phyloP scores from a whole-genome alignment of 1,139 yeast species.

The Pichia terricola region DNA sequence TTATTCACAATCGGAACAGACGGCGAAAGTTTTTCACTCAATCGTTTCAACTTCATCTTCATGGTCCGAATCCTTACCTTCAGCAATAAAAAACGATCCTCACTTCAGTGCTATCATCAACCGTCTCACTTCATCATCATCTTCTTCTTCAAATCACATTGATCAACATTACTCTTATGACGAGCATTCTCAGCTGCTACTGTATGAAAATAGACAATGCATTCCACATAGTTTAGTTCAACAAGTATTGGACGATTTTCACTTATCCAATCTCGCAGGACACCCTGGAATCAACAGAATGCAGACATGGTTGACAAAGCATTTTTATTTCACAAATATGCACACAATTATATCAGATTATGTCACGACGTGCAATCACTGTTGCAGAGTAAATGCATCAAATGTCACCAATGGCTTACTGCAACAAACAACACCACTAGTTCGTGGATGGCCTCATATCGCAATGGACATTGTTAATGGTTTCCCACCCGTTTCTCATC shows the following conservation, averaged over 20 bases:
- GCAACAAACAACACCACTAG: neutral
- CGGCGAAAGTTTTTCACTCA: too few species aligned
- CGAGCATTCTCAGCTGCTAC: too few species aligned
- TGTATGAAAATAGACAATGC: neutral
- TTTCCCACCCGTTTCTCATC: neutral
- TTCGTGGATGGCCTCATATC: neutral
- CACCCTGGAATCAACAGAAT: neutral
- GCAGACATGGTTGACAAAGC: neutral
- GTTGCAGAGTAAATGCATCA: neutral
- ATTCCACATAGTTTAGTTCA: neutral
- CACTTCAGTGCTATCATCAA: too few species aligned
- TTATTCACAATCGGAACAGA: too few species aligned
- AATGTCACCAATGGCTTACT: neutral
- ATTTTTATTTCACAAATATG: neutral
- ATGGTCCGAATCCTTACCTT: too few species aligned
- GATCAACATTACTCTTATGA: too few species aligned
- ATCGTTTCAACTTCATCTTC: too few species aligned
- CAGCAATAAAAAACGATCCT: too few species aligned
- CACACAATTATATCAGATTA: neutral
- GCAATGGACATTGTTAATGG: neutral
- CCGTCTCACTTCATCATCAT: too few species aligned
- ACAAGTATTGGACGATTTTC: neutral
- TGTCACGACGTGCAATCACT: neutral
- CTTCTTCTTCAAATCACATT: too few species aligned
- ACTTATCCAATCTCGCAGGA: neutral